Evolutionary conservation across 2,329 filamentous ascomycete species (phyloP), one percentile per base, ranked within the genome.

Genomic region (Stemphylium vesicarium): DNA sequence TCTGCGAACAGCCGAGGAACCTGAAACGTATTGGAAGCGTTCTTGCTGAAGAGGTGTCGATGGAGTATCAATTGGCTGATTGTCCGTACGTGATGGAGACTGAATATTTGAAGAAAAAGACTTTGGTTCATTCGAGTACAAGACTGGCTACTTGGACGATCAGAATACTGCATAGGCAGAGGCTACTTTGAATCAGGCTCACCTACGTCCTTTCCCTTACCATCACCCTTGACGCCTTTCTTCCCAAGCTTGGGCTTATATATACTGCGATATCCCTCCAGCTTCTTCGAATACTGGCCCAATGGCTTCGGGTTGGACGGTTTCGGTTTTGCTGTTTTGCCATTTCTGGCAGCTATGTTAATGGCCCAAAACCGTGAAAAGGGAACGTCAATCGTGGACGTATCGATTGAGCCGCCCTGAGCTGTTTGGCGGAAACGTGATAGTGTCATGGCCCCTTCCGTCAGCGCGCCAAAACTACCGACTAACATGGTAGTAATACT

Each of bases 391-490:
- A 85, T 66, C 59, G 80, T 84, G 4, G 79, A 79, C 20, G 69
- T 60, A 9, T 53, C 62, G 18, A 64, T 20, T 2, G 16, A 37
- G 58, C 48, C 12, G 33, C 48, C 29, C 15, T 48, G 40, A 6
- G 32, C 29, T 42, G 31, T 33, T 32, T 36, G 9, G 32, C 48
- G 8, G 31, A 43, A 47, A 24, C 56, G 60, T 50, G 58, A 66
- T 18, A 75, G 45, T 8, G 59, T 68, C 50, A 76, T 56, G 2
- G 87, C 88, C 13, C 81, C 75, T 45, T 84, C 82, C 0, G 88
- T 87, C 15, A 88, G 75, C 9, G 83, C 86, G 18, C 88, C 88
- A 67, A 91, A 91, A 52, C 82, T 79, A 22, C 74, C 51, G 54
- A 59, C 50, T 43, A 65, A 66, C 1, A 66, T 60, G 32, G 58